Base-by-base conservation (phyloP, 139 green algal genomes). In the Chlorella sp. region DNA sequence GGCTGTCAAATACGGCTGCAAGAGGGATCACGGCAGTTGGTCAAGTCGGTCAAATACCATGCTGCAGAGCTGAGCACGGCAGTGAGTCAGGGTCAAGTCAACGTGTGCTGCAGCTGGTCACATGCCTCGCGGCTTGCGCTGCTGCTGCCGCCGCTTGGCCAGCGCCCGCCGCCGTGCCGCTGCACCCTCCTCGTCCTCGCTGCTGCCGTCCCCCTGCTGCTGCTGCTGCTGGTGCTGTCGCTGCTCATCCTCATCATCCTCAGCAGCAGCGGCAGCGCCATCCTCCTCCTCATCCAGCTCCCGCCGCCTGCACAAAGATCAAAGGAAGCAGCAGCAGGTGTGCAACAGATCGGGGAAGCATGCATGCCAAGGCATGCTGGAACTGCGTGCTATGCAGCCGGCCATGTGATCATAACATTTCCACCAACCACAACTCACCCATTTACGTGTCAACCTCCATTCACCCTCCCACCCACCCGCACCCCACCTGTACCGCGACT, bases 401-500 rank as follows among this genome's bases (percentile, higher is more conserved):
- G n/a, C n/a, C n/a, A n/a, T n/a, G n/a, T n/a, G n/a, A n/a, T n/a
- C n/a, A n/a, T n/a, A n/a, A n/a, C n/a, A n/a, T n/a, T n/a, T n/a
- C n/a, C n/a, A n/a, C n/a, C n/a, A n/a, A n/a, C n/a, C n/a, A n/a
- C n/a, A n/a, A n/a, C n/a, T n/a, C n/a, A n/a, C n/a, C n/a, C n/a
- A n/a, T n/a, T n/a, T n/a, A n/a, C n/a, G n/a, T n/a, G n/a, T n/a
- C n/a, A n/a, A n/a, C n/a, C n/a, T n/a, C n/a, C n/a, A 9, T 4
- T 26, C 62, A 6, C 25, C 23, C 62, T 32, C 21, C 62, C 62
- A 2, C 62, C 7, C 25, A 26, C 13, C n/a, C 28, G 39, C 39
- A 5, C n/a, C 64, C 30, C 57, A 74, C 81, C 81, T 44, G 70
- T 86, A 86, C 25, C 57, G 57, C 23, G 81, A 80, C 55, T 80